Percentiles rank a stretch among this genome's conserved stretches.
Evolutionary conservation across 148 eudicot genomes (phyloP).

Genomic region (Diospyros lotus): DNA sequence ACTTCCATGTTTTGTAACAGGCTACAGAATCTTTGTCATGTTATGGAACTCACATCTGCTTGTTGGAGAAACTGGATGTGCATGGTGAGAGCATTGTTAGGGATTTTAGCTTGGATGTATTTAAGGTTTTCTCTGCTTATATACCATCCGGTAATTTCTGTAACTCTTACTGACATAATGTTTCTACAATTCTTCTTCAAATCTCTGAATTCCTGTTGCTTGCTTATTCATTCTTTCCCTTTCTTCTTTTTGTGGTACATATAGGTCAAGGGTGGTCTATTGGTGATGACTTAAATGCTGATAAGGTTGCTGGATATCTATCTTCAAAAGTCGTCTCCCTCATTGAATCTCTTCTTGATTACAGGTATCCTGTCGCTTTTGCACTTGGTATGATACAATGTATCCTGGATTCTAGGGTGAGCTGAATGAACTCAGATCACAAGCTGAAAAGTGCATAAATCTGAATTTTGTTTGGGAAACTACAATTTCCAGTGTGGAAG

Average conservation of each 20-base stretch:
- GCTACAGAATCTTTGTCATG: slow-evolving; percentile 56
- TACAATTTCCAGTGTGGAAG: no score
- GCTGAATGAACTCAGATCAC: no score
- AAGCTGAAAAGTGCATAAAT: no score
- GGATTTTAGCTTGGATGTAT: slow-evolving; percentile 47
- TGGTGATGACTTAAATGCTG: slow-evolving; percentile 29
- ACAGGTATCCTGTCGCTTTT: slow-evolving; percentile 35
- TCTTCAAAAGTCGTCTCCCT: slow-evolving; percentile 59
- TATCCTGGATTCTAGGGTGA: not conserved
- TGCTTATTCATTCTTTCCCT: not conserved
- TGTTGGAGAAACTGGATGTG: slow-evolving; percentile 51
- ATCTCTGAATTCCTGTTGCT: not conserved
- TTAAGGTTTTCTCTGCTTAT: slow-evolving; percentile 32
- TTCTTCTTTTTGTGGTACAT: slow-evolving; percentile 2
- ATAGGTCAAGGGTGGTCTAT: slow-evolving; percentile 41
- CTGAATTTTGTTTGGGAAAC: no score
- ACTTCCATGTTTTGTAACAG: slow-evolving; percentile 27
- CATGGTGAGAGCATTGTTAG: slow-evolving; percentile 35
- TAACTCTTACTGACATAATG: not conserved
- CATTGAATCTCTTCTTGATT: slow-evolving; percentile 58
- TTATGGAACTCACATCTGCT: slow-evolving; percentile 35
- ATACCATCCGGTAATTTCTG: slow-evolving; percentile 53
- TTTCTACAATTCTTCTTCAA: not conserved
- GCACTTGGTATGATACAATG: not conserved
- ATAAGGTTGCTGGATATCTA: slow-evolving; percentile 36